Percentiles rank a stretch among this genome's conserved stretches.
Conservation (phyloP, 305 asterid species). For the Fraxinus angustifolia region DNA sequence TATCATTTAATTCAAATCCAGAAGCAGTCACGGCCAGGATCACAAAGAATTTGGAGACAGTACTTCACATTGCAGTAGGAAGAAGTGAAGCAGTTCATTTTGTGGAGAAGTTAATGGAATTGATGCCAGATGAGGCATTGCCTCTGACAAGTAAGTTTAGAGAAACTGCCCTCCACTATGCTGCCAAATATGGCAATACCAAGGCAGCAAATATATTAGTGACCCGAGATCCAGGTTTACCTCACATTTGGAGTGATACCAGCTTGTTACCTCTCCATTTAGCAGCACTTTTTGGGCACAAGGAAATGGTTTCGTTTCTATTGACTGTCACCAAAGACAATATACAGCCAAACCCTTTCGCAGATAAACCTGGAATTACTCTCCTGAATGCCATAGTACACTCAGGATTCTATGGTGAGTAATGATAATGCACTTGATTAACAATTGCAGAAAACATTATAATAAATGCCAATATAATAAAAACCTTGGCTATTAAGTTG, state of each 20-base stretch:
- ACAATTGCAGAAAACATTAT: neutral
- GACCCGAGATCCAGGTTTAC: constrained; percentile 22
- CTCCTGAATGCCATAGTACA: constrained; percentile 25
- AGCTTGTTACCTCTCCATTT: constrained; percentile 35
- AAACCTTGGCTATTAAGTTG: neutral
- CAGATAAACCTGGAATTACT: constrained; percentile 29
- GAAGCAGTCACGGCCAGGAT: constrained; percentile 23
- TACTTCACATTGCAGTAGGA: constrained; percentile 33
- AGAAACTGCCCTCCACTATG: constrained; percentile 34
- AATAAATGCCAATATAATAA: neutral
- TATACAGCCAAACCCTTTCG: constrained; percentile 32
- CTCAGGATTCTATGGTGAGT: constrained; percentile 40
- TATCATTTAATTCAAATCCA: constrained; percentile 28
- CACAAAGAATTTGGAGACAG: constrained; percentile 31
- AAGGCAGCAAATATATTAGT: constrained; percentile 32
- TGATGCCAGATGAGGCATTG: constrained; percentile 28
- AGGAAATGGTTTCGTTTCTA: constrained; percentile 27
- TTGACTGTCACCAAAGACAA: constrained; percentile 27
- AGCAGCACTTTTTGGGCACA: constrained; percentile 40
- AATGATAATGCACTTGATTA: neutral
- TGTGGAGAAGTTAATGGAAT: constrained; percentile 26
- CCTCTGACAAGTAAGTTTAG: constrained; percentile 22
- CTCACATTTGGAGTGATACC: constrained; percentile 30
- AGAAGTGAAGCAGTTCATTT: constrained; percentile 27
- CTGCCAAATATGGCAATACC: constrained; percentile 35